A percentile compares a stretch with the other conserved stretches of the same genome.
Conservation (phyloP, 352 stramenopile genomes). For the Thalassiosira livingstoniorum region DNA sequence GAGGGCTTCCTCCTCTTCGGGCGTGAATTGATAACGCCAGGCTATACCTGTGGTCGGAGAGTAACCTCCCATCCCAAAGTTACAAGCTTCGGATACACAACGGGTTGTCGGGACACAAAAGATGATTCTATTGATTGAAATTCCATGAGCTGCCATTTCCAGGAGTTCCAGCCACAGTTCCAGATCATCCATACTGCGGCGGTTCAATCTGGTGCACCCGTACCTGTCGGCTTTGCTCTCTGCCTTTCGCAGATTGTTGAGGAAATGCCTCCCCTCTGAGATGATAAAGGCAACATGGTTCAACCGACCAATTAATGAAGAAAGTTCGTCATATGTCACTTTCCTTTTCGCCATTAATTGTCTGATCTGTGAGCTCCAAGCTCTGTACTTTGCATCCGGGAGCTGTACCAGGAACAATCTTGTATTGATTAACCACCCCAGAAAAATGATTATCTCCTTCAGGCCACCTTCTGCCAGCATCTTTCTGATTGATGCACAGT, state of each 20-base stretch:
- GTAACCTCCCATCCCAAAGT: slow-evolving; percentile 6
- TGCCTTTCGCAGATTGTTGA: neutral
- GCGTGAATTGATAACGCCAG: no score
- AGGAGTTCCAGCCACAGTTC: slow-evolving; percentile 8
- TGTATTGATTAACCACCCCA: neutral
- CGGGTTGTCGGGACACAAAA: slow-evolving; percentile 4
- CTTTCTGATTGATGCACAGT: neutral
- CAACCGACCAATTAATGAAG: neutral
- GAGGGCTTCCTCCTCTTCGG: no score
- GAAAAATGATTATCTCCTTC: neutral
- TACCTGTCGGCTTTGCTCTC: neutral
- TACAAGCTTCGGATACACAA: neutral
- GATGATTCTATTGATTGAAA: slow-evolving; percentile 10
- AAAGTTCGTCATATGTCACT: neutral
- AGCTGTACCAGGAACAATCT: neutral
- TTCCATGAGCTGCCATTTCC: neutral
- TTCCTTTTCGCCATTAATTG: neutral
- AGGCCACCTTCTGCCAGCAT: neutral
- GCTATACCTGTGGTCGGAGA: neutral
- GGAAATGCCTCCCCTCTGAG: slow-evolving; percentile 2
- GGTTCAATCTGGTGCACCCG: neutral
- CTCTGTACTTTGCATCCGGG: neutral
- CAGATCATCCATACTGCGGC: neutral
- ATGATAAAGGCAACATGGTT: neutral
- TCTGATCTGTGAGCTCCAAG: neutral